Conservation (phyloP, 106 monocot species). For the Triglochin maritima region DNA sequence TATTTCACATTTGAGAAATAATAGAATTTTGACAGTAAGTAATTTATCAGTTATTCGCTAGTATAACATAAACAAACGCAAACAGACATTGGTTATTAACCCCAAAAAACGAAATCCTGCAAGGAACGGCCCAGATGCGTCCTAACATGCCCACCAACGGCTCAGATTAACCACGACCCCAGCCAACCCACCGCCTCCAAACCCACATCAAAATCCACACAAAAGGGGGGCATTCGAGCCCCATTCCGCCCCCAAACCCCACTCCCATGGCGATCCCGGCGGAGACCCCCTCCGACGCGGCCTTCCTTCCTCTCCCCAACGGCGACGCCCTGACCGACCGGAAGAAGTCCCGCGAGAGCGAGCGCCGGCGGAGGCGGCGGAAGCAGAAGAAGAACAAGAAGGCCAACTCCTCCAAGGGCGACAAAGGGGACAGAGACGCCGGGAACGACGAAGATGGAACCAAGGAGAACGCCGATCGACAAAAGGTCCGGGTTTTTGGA, state of each 20-base stretch:
- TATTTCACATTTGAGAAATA: no score
- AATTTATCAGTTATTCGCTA: no score
- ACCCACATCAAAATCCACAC: neutral
- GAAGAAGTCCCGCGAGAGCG: constrained; percentile 67
- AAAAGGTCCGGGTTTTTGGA: constrained; percentile 21
- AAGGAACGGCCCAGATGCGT: no score
- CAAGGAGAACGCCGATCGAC: constrained; percentile 29
- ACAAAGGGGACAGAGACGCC: constrained; percentile 18
- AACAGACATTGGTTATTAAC: no score
- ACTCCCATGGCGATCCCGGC: constrained; percentile 22
- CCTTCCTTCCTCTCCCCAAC: constrained; percentile 6
- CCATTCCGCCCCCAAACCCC: neutral
- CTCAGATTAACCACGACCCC: neutral
- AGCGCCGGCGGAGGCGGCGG: constrained; percentile 70
- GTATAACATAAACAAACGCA: no score
- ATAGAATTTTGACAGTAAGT: no score
- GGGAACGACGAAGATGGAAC: constrained; percentile 15
- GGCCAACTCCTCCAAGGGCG: neutral
- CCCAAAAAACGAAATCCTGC: no score
- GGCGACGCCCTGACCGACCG: constrained; percentile 13
- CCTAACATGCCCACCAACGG: neutral
- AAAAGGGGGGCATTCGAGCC: neutral
- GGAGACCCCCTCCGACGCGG: constrained; percentile 7
- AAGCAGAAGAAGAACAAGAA: constrained; percentile 90
- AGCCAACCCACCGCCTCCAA: neutral